Base-by-base conservation (phyloP, 441 rosid genomes). In the Populus hybrid region DNA sequence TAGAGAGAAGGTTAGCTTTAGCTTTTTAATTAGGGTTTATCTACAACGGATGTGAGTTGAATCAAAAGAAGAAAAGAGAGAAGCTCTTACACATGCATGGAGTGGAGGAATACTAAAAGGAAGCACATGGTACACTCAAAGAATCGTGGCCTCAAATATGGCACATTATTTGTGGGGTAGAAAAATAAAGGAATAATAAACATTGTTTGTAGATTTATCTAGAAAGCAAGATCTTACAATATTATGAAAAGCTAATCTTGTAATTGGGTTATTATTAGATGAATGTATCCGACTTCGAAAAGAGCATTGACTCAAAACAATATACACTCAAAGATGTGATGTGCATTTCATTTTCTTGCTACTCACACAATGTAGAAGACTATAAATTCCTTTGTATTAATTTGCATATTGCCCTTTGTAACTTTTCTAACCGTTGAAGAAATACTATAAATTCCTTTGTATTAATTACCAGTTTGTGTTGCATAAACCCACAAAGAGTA, bases 1-100 rank as follows among this genome's bases (percentile, higher is more conserved):
- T 74, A 73, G 78, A 82, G 89, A 83, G 85, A 74, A 81, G 78
- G 50, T 72, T 84, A 67, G 85, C 91, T 75, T 80, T 85, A 32
- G 42, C 72, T 76, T 74, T 69, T 70, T 50, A 18, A 70, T 74
- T 73, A 67, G 83, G 84, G 79, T 71, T 82, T 85, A 75, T 81
- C 83, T 50, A 21, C 23, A 71, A 74, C 67, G 76, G 78, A 57
- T 76, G 79, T 81, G 59, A 57, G 67, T 0, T 81, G 74, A 79
- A 70, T 82, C 34, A 82, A 86, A 85, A 88, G 85, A 85, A 78
- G 85, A 77, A 81, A 77, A 57, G 78, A 21, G 75, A 73, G 73
- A 82, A 76, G 84, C 85, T 77, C 77, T 73, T 14, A 72, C 74
- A 78, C 72, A 80, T 72, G 81, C 46, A 69, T 8, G 54, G 8